Base-by-base conservation (phyloP, 371 early-diverging fungal species). In the Parasitella parasitica region DNA sequence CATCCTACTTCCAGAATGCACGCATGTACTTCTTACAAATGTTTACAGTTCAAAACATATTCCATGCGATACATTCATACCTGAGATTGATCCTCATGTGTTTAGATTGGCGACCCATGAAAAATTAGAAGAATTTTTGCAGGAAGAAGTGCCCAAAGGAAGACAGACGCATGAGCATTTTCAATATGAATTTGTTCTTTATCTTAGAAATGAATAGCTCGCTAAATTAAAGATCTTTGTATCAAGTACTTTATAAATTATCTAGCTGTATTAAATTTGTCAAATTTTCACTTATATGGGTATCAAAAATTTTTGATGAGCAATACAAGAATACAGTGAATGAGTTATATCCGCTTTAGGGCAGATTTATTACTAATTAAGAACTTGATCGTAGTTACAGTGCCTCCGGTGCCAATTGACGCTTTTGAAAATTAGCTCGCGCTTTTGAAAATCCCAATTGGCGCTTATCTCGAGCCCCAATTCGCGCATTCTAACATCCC, bases 1-100 rank as follows among this genome's bases (percentile, higher is more conserved):
- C 15, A 61, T 90, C 15, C 49, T 61, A 4, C 78, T 81, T n/a
- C 72, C 81, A 6, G 63, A 70, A 6, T 89, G 90, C 54, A 56
- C 71, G 1, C 78, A 82, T 39, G 73, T 91, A 43, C 75, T 91
- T 28, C 54, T 91, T 32, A 91, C 93, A 3, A 63, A 77, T 2
- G 73, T 93, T 6, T 36, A 60, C 51, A 53, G 61, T 51, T 61
- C 72, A 1, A 70, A 73, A 28, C 70, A 71, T 28, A 63, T 78
- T 26, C 71, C 70, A 8, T 91, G 89, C 57, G 91, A 92, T 66
- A 80, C 87, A 0, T 91, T 88, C 63, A 86, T 92, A 56, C 91
- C 90, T 4, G 66, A 71, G 3, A 77, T 89, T 26, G 77, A 69
- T 24, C 69, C 76, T 13, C 49, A 39, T 0, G 35, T 60, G 0